Percentiles rank a stretch among this genome's conserved stretches.
These are phyloP conservation scores for bread wheat (Triticum aestivum) DNA, from an alignment of 176 grass and related monocot species.

Conservation along the genomic window IWGSC_CS_RefSeq_v2.1 NC_057808.1:357920773-357921272, in stretches of 20 bases:
- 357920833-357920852: not conserved
- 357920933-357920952: not conserved
- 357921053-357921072: not conserved
- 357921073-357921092: not conserved
- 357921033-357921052: not conserved
- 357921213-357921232: not conserved
- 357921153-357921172: conserved; percentile 5
- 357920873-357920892: not conserved
- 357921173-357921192: not conserved
- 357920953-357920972: conserved; percentile 18
- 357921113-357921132: not conserved
- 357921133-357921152: conserved; percentile 11
- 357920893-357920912: not conserved
- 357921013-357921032: not conserved
- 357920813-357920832: not conserved
- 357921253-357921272: not conserved
- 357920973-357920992: not conserved
- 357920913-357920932: not conserved
- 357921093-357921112: not conserved
- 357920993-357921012: not conserved
- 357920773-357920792: conserved; percentile 97
- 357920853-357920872: not conserved
- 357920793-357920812: conserved; percentile 77
- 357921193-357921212: not conserved
- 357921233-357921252: not conserved